These are phyloP conservation scores for Phyllostachys edulis DNA, from an alignment of 176 grass and related monocot species.

Conservation along the genomic window DNA sequence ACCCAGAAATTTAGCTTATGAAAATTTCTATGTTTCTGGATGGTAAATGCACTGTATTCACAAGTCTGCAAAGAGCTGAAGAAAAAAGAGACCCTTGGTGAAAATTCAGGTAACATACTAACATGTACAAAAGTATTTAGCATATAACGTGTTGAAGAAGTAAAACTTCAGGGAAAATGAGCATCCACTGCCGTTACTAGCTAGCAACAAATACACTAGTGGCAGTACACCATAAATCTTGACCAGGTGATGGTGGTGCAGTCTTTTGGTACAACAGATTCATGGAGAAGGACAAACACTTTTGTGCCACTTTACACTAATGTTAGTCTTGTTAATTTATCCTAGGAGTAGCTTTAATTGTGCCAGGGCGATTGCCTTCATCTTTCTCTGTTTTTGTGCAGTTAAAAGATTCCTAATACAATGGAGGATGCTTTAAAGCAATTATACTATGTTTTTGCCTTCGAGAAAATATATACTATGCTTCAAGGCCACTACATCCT, in stretches of 20 bases:
- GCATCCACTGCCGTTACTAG: neutral
- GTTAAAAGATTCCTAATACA: constrained; percentile 2
- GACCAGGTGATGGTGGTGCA: neutral
- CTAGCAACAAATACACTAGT: neutral
- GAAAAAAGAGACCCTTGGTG: neutral
- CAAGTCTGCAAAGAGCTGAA: constrained; percentile 14
- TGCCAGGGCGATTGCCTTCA: neutral
- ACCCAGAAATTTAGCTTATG: neutral
- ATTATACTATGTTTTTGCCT: neutral
- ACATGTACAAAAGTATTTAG: constrained; percentile 2
- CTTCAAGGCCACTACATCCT: neutral
- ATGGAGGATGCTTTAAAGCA: neutral
- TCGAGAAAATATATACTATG: neutral
- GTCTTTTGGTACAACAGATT: neutral
- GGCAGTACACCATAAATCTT: neutral
- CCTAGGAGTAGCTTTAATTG: neutral
- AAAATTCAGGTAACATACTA: neutral
- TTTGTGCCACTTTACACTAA: neutral
- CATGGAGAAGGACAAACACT: neutral
- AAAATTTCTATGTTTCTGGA: constrained; percentile 1
- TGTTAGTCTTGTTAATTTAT: neutral
- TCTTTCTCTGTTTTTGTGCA: constrained; percentile 12
- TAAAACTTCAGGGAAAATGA: neutral
- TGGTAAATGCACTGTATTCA: neutral
- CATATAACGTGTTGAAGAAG: neutral